Evolutionary conservation across 768 basidiomycete genomes (phyloP), one percentile per base, ranked within the genome.

Genomic region (Hydnomerulius pinastri): DNA sequence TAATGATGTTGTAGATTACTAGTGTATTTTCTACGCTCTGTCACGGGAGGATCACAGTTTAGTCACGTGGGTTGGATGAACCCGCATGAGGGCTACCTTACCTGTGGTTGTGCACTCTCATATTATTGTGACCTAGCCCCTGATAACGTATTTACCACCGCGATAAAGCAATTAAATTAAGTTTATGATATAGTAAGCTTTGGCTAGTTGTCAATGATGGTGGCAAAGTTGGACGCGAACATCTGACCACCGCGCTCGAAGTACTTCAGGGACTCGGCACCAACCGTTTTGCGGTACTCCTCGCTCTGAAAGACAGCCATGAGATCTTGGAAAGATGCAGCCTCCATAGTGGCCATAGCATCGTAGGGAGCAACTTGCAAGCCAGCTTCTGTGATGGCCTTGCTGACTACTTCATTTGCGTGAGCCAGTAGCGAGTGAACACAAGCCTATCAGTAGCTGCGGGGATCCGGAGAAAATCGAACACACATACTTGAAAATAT

Each of bases 401-500:
- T 10, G 24, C 44, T 23, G 4, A 53, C 25, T 0, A 32, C 12
- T 12, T 54, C 44, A 46, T 64, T 61, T 17, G 55, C 50, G 29
- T 65, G 58, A n/a, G 55, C 57, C 64, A 67, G 47, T 36, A 28
- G 10, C 12, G n/a, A 23, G 43, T n/a, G n/a, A n/a, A 27, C 18
- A 2, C n/a, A 29, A 6, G 10, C 15, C 23, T n/a, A n/a, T n/a
- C n/a, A n/a, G n/a, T 54, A 53, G 2, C 29, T 17, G 41, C 5
- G n/a, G 28, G 17, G n/a, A n/a, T n/a, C 15, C 28, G 17, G 6
- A 21, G n/a, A n/a, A n/a, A 17, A 13, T 29, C 35, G 17, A 4
- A 30, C 56, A 30, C 23, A 70, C 71, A 49, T 70, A 71, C 36
- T 69, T 70, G 23, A 69, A 58, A 27, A 67, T 50, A 33, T 72